phyloP scores from a whole-genome alignment of 352 stramenopile genomes.

The Phytopythium ostracodes region DNA sequence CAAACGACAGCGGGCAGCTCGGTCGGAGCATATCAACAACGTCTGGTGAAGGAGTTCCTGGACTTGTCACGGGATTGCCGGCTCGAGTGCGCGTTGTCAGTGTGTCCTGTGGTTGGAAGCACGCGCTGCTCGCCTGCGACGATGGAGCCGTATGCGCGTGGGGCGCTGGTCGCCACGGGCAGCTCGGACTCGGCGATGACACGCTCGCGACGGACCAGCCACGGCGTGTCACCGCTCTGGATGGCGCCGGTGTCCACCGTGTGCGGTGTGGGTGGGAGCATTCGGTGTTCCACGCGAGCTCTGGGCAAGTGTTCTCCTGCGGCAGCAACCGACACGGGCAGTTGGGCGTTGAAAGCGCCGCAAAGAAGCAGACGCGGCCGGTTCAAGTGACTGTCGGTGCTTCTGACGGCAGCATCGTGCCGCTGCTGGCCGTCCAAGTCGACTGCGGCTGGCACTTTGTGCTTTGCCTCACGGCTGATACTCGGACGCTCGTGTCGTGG shows the following conservation, averaged over 20 bases:
- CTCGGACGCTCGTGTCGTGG: slow-evolving; percentile 47
- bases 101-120: slow-evolving; percentile 80
- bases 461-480: slow-evolving; percentile 33
- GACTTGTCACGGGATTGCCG: slow-evolving; percentile 18
- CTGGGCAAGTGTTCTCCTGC: slow-evolving; percentile 44
- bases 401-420: slow-evolving; percentile 6
- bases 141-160: slow-evolving; percentile 56
- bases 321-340: slow-evolving; percentile 80
- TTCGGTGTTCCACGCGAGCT: slow-evolving; percentile 44
- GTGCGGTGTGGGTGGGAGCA: slow-evolving; percentile 83
- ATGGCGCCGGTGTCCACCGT: slow-evolving; percentile 11
- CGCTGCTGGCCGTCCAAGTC: slow-evolving; percentile 31
- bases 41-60: neutral
- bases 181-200: slow-evolving; percentile 52
- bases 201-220: slow-evolving; percentile 22
- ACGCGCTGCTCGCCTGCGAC: slow-evolving; percentile 54
- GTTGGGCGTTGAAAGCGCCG: slow-evolving; percentile 29
- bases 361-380: slow-evolving; percentile 25
- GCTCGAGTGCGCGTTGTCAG: slow-evolving; percentile 33
- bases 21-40: slow-evolving; percentile 16
- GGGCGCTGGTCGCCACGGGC: slow-evolving; percentile 65
- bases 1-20: slow-evolving; percentile 44
- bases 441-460: slow-evolving; percentile 77
- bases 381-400: slow-evolving; percentile 11
- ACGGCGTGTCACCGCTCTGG: slow-evolving; percentile 20